Evolutionary conservation across 148 eudicot species (phyloP).

Genomic region (Pharnaceum exiguum): DNA sequence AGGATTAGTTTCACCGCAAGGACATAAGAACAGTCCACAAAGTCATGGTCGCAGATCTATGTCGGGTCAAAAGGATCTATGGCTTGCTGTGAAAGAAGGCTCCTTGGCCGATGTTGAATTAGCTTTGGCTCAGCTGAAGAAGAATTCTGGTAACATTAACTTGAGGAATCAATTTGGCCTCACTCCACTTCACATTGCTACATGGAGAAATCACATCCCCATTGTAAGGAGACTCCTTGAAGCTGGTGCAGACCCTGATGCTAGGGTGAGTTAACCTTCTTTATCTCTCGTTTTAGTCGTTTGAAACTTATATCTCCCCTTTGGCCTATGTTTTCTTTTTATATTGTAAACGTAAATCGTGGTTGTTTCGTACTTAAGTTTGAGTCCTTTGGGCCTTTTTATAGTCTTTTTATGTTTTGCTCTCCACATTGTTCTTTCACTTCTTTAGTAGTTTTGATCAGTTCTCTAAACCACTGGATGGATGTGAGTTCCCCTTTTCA

Average conservation of each 20-base stretch:
- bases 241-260: slow-evolving; percentile 98
- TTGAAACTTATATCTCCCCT: slow-evolving; percentile 6
- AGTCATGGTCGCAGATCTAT: slow-evolving; percentile 40
- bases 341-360: neutral
- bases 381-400: too few species aligned
- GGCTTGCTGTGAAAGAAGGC: slow-evolving; percentile 61
- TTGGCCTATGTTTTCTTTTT: neutral
- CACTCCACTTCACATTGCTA: slow-evolving; percentile 89
- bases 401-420: too few species aligned
- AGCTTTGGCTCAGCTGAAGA: slow-evolving; percentile 66
- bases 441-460: neutral
- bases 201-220: slow-evolving; percentile 97
- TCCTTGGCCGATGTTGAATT: slow-evolving; percentile 67
- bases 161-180: slow-evolving; percentile 75
- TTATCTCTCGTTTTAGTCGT: neutral
- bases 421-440: neutral
- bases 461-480: neutral
- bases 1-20: slow-evolving; percentile 46
- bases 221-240: slow-evolving; percentile 82
- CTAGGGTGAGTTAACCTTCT: slow-evolving; percentile 61
- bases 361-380: too few species aligned
- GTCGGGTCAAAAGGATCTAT: slow-evolving; percentile 60
- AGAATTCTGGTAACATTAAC: slow-evolving; percentile 79
- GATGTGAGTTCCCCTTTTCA: slow-evolving; percentile 7
- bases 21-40: slow-evolving; percentile 51